Percentiles rank a stretch among this genome's conserved stretches.
phyloP scores from a whole-genome alignment of 306 rosid species.

The Cicer cuneatum region DNA sequence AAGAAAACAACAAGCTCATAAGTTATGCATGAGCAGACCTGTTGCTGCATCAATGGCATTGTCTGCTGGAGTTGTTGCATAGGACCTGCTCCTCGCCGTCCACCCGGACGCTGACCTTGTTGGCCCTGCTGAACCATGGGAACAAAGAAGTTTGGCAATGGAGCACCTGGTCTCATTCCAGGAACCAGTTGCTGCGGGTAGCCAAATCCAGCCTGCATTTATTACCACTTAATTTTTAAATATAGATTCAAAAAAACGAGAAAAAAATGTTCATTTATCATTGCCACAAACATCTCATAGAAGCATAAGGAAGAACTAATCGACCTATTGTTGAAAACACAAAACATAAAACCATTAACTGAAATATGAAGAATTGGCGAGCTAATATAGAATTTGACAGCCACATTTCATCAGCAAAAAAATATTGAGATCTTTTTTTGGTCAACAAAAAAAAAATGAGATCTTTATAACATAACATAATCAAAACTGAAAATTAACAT shows the following conservation, averaged over 20 bases:
- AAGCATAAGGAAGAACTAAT: slow-evolving; percentile 21
- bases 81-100: slow-evolving; percentile 71
- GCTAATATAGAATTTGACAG: slow-evolving; percentile 14
- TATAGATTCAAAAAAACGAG: slow-evolving; percentile 17
- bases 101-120: slow-evolving; percentile 76
- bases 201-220: slow-evolving; percentile 72
- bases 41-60: slow-evolving; percentile 70
- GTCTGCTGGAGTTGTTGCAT: slow-evolving; percentile 68
- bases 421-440: not conserved
- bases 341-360: not conserved
- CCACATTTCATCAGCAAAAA: slow-evolving; percentile 10
- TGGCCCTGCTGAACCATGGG: slow-evolving; percentile 82
- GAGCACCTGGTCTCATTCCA: slow-evolving; percentile 76
- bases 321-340: slow-evolving; percentile 9
- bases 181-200: slow-evolving; percentile 83
- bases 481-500: not conserved
- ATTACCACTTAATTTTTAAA: not conserved
- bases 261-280: slow-evolving; percentile 4
- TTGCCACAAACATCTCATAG: slow-evolving; percentile 3
- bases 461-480: slow-evolving; percentile 6
- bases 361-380: not conserved
- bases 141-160: slow-evolving; percentile 66
- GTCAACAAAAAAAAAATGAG: not conserved
- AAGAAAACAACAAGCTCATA: not conserved
- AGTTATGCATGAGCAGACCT: slow-evolving; percentile 45